phyloP scores from a whole-genome alignment of 2,329 filamentous ascomycete species.

The Venturia oleaginea region DNA sequence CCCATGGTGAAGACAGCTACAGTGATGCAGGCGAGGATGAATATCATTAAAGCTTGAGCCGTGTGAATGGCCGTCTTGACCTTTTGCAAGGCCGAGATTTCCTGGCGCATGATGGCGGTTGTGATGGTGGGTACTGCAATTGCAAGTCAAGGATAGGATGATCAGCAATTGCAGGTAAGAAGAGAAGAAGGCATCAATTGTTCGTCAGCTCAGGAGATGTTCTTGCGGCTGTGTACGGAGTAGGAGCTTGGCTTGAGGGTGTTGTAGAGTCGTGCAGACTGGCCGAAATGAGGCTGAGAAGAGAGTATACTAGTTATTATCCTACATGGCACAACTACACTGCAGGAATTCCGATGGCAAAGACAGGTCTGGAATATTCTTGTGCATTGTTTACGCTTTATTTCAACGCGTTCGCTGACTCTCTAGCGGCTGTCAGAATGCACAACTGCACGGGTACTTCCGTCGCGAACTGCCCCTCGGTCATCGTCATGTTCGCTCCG shows the following conservation, averaged over 20 bases:
- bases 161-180: too few relatives aligned
- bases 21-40: constrained; percentile 48
- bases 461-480: neutral
- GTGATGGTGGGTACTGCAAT: neutral
- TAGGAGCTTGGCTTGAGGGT: neutral
- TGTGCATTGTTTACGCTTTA: too few relatives aligned
- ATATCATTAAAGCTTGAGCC: constrained; percentile 46
- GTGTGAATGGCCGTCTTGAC: constrained; percentile 48
- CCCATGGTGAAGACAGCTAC: constrained; percentile 49
- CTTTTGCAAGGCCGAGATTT: constrained; percentile 41
- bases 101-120: constrained; percentile 30
- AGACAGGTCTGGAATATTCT: too few relatives aligned
- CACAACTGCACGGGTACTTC: neutral
- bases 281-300: neutral
- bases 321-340: neutral
- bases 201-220: neutral
- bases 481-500: neutral
- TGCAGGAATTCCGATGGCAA: too few relatives aligned
- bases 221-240: neutral
- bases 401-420: too few relatives aligned
- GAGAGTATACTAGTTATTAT: neutral
- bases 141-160: neutral
- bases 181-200: too few relatives aligned
- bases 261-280: neutral
- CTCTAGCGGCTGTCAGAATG: neutral